A percentile compares a stretch with the other conserved stretches of the same genome.
phyloP scores from a whole-genome alignment of 371 early-diverging fungal genomes.

The Zychaea mexicana region DNA sequence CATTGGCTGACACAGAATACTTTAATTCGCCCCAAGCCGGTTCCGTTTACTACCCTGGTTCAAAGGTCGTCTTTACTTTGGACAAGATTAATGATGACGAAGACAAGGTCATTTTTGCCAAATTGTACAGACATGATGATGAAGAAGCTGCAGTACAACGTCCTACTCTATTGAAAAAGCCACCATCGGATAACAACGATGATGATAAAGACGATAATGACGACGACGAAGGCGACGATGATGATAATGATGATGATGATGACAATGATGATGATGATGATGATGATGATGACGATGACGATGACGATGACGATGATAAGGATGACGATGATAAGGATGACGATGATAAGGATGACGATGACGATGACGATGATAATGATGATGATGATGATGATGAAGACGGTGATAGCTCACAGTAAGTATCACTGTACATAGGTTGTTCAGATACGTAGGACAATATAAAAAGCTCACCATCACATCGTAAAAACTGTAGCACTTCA shows the following conservation, averaged over 20 bases:
- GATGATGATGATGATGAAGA: constrained; percentile 2
- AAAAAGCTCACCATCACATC: too few relatives aligned
- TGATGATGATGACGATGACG: constrained; percentile 1
- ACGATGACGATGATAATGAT: not conserved
- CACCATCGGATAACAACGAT: not conserved
- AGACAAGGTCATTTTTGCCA: constrained; percentile 14
- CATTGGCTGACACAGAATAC: constrained; percentile 17
- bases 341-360: not conserved
- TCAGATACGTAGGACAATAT: too few relatives aligned
- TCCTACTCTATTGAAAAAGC: not conserved
- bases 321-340: not conserved
- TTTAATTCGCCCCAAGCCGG: constrained; percentile 15
- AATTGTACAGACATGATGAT: constrained; percentile 12
- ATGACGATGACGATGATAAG: constrained; percentile 1
- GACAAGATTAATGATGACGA: constrained; percentile 20
- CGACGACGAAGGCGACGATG: not conserved
- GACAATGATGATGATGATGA: constrained; percentile 2
- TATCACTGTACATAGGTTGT: not conserved
- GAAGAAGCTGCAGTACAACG: not conserved
- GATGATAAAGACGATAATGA: not conserved
- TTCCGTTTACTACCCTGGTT: constrained; percentile 1
- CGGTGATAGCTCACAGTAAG: not conserved
- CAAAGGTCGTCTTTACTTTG: constrained; percentile 13
- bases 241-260: constrained; percentile 1
- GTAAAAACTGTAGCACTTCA: not conserved